These are phyloP conservation scores for Colletotrichum spaethianum DNA, from an alignment of 2,329 filamentous ascomycete genomes.

Conservation along the genomic window DNA sequence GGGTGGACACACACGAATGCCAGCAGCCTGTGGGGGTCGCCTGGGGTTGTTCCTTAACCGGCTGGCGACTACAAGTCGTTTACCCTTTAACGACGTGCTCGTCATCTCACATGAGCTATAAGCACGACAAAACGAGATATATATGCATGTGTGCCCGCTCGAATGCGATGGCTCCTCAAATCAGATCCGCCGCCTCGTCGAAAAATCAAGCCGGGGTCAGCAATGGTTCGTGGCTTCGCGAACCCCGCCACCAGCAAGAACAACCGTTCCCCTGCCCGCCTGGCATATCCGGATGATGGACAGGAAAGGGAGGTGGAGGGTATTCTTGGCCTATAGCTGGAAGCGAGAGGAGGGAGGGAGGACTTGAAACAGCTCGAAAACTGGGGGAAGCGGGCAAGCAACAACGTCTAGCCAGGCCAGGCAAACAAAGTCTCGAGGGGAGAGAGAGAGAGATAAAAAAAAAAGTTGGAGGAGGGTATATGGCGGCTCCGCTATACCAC, in stretches of 20 bases:
- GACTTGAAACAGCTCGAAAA: constrained; percentile 15
- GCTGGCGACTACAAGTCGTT: not conserved
- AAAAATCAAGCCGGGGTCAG: not conserved
- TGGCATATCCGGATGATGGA: not conserved
- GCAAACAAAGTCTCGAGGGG: constrained; percentile 7
- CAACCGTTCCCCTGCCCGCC: not conserved
- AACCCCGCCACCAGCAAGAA: not conserved
- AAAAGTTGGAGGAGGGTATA: constrained; percentile 30
- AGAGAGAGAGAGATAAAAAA: not conserved
- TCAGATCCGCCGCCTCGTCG: not conserved
- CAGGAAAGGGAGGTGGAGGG: constrained; percentile 6
- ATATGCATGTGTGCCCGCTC: too few relatives aligned
- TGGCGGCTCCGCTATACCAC: constrained; percentile 36
- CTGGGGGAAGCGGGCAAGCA: constrained; percentile 7
- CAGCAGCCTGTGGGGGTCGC: not conserved
- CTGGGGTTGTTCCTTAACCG: not conserved
- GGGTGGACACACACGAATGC: not conserved
- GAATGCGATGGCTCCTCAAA: constrained; percentile 6
- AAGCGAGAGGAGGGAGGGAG: constrained; percentile 38
- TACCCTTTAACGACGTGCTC: not conserved
- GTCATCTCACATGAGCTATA: not conserved
- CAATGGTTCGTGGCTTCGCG: constrained; percentile 9
- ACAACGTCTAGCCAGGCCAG: constrained; percentile 13
- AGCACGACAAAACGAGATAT: not conserved
- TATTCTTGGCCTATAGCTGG: not conserved